Evolutionary conservation across 306 rosid species (phyloP).

Genomic region (Quercus aquifolioides): DNA sequence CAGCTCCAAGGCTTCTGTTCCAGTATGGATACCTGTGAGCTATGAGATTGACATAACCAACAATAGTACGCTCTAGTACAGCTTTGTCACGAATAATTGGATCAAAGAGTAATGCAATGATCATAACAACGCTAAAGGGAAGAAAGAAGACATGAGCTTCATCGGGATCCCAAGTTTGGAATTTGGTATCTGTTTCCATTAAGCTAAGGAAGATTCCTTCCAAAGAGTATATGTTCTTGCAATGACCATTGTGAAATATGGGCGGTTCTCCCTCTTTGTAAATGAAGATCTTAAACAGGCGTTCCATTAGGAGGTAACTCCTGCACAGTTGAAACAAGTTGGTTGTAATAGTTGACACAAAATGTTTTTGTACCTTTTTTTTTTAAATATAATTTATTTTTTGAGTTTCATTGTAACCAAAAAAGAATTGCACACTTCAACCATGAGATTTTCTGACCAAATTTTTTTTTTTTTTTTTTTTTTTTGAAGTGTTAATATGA

Average conservation of each 20-base stretch:
- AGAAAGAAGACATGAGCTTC: constrained; percentile 59
- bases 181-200: constrained; percentile 38
- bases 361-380: too few species aligned
- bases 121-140: constrained; percentile 65
- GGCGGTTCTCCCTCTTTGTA: constrained; percentile 68
- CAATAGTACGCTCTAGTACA: constrained; percentile 48
- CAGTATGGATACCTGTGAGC: constrained; percentile 50
- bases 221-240: constrained; percentile 63
- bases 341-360: too few species aligned
- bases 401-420: too few species aligned
- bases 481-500: too few species aligned
- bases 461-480: too few species aligned
- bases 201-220: constrained; percentile 60
- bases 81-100: constrained; percentile 57
- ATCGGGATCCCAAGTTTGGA: constrained; percentile 44
- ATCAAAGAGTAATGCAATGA: constrained; percentile 47
- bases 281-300: constrained; percentile 45
- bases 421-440: too few species aligned
- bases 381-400: too few species aligned
- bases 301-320: constrained; percentile 58
- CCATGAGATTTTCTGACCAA: too few species aligned
- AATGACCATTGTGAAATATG: constrained; percentile 58
- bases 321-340: constrained; percentile 16
- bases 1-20: constrained; percentile 72
- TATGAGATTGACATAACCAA: constrained; percentile 46